Base-by-base conservation (phyloP, 164 flowering plant genomes). In the Stephania japonica region DNA sequence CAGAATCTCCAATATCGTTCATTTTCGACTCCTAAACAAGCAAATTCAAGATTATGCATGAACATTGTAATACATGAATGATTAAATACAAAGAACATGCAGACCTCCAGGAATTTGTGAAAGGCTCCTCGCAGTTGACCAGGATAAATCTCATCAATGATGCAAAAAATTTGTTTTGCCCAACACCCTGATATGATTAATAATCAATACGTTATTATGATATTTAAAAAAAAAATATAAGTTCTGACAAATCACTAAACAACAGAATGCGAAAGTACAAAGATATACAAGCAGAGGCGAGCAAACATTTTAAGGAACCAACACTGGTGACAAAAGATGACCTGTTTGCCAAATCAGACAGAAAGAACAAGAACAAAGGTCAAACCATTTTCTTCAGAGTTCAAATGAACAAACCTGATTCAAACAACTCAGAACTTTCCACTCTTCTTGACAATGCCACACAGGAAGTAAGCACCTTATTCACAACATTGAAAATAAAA, bases 41-140 rank as follows among this genome's bases (percentile, higher is more conserved):
- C 38, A 78, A 70, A 70, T n/a, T 69, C 23, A 53, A 70, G 43
- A 16, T 32, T 19, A 38, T 5, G 21, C 38, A 32, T 21, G 11
- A 14, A 67, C 18, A 13, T 16, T 67, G 38, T 43, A 44, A 44
- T 53, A 65, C 26, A 21, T 47, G 69, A 42, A 68, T 7, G 6
- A 8, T 11, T 4, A 21, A 42, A 10, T 24, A 1, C 50, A 44
- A 44, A 8, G 12, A 44, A 44, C 50, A 44, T 32, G 21, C 49
- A 65, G 14, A 92, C 97, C 91, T 91, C 85, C 73, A 89, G 72
- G 73, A 85, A 85, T 65, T 85, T 85, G 42, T 61, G 82, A 80
- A 93, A 82, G 26, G 96, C 90, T 61, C 67, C 76, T 13, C 79
- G 86, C 49, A 89, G 75, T 78, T 91, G 96, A 72, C 83, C 71